Conservation (phyloP, 805 yeast species). For the Barnettozyma populi region DNA sequence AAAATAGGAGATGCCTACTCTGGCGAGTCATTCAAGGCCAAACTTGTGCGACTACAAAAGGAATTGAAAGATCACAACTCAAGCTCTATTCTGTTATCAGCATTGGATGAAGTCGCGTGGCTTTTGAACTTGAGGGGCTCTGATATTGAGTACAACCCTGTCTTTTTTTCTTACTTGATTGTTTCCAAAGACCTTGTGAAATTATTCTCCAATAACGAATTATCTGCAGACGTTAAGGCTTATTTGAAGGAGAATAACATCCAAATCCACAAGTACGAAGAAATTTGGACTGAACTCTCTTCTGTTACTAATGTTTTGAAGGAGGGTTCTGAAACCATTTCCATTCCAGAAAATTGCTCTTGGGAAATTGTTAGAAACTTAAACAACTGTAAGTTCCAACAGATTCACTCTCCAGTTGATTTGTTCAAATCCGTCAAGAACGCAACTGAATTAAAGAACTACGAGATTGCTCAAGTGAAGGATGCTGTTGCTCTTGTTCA, state of each 20-base stretch:
- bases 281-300: constrained; percentile 54
- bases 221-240: constrained; percentile 31
- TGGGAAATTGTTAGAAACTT: constrained; percentile 63
- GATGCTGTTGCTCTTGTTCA: constrained; percentile 77
- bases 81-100: constrained; percentile 52
- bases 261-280: constrained; percentile 45
- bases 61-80: constrained; percentile 31
- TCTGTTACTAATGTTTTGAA: constrained; percentile 18
- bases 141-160: constrained; percentile 83
- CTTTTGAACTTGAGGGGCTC: constrained; percentile 75
- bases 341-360: constrained; percentile 53
- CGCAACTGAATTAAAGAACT: constrained; percentile 61
- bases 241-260: constrained; percentile 43
- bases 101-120: constrained; percentile 91
- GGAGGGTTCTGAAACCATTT: constrained; percentile 27
- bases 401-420: constrained; percentile 55
- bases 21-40: constrained; percentile 60
- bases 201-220: constrained; percentile 49
- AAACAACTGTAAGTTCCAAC: constrained; percentile 32
- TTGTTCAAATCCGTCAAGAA: constrained; percentile 75
- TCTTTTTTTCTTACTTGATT: constrained; percentile 63
- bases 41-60: constrained; percentile 43
- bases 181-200: constrained; percentile 38
- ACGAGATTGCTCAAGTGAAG: constrained; percentile 68
- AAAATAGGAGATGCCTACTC: constrained; percentile 47